Base-by-base conservation (phyloP, 2,329 filamentous ascomycete species). In the Ophidiomyces ophidiicola region DNA sequence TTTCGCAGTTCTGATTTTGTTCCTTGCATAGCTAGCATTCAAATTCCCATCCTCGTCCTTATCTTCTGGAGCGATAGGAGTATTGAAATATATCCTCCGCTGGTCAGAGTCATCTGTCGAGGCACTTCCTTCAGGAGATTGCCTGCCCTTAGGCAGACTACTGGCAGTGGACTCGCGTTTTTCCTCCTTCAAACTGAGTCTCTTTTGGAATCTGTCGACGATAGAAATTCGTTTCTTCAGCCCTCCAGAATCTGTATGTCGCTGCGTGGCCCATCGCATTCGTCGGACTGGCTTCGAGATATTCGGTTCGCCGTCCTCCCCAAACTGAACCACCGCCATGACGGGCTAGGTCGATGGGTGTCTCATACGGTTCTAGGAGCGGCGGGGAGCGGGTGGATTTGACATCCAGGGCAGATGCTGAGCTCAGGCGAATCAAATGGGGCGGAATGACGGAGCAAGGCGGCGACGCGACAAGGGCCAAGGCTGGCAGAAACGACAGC, bases 1-100 rank as follows among this genome's bases (percentile, higher is more conserved):
- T 64, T 96, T 98, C 44, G 90, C 84, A 2, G 90, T 98, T 51
- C 92, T 75, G 59, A 98, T 94, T 70, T 98, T 98, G 69, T 98
- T 98, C 49, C 88, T 73, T 34, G 82, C 72, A 60, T 80, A 98
- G 15, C 74, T 67, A 42, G 74, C 69, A 39, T 68, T 59, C 2
- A 86, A 82, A 43, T 76, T 71, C 24, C 87, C 90, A 32, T 93
- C 77, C 45, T 90, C 82, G 55, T 94, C 85, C 52, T 80, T 70
- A 47, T 82, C 73, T 17, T 79, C 72, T 30, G 71, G 66, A 1
- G 90, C 86, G 37, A 98, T 67, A 5, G 84, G 79, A 20, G 80
- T 62, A 60, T 94, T 94, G 70, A 96, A 90, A 65, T 80, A 96
- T 45, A 94, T 67, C 43, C 65, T 75, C 49, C 82, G 65, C 31